These are phyloP conservation scores for Diversispora epigaea DNA, from an alignment of 192 early-diverging fungal species.

Conservation along the genomic window DNA sequence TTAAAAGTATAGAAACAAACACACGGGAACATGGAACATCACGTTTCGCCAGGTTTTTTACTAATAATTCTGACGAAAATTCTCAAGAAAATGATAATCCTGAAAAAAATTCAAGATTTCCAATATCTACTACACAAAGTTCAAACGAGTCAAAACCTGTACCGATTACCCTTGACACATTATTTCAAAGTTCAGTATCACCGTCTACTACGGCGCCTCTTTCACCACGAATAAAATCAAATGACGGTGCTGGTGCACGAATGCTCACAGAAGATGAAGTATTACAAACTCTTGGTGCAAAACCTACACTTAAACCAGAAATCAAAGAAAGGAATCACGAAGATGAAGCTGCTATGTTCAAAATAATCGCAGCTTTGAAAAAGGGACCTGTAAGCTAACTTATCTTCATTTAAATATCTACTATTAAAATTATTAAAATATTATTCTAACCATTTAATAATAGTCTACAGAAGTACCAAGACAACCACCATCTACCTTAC, in stretches of 20 bases:
- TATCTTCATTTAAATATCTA: background rate
- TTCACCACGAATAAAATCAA: constrained; percentile 9
- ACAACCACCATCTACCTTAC: background rate
- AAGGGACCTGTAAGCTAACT: constrained; percentile 44
- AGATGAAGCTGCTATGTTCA: constrained; percentile 54
- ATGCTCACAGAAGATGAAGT: constrained; percentile 60
- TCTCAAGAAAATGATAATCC: constrained; percentile 20
- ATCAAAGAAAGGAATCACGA: constrained; percentile 32
- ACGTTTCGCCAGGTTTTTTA: constrained; percentile 60
- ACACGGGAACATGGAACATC: constrained; percentile 48
- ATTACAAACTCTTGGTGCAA: constrained; percentile 46
- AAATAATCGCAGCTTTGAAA: constrained; percentile 54
- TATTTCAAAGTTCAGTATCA: constrained; percentile 51
- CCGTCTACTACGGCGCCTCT: constrained; percentile 21
- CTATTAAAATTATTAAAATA: background rate
- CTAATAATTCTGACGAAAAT: constrained; percentile 46
- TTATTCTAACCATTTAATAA: background rate
- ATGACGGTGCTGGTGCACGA: constrained; percentile 2
- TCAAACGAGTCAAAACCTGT: constrained; percentile 36
- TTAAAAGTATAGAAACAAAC: constrained; percentile 1
- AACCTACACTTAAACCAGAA: constrained; percentile 17
- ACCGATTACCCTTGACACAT: constrained; percentile 47
- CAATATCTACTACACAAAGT: constrained; percentile 25
- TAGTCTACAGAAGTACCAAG: constrained; percentile 6
- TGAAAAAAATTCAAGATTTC: background rate